Evolutionary conservation across 2,329 filamentous ascomycete genomes (phyloP).

Genomic region (Colletotrichum sansevieriae): DNA sequence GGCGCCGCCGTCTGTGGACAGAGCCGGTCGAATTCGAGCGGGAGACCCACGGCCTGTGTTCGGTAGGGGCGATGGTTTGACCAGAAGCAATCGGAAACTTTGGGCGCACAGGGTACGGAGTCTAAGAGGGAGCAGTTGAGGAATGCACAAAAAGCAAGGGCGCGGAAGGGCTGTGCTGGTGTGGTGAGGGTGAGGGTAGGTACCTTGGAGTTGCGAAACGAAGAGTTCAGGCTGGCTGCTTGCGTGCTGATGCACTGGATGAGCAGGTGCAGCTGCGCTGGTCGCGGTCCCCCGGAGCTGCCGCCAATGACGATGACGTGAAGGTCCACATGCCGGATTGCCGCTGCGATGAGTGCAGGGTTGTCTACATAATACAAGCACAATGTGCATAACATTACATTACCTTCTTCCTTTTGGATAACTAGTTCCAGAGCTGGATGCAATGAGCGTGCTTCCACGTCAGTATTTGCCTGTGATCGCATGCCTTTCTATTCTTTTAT

Average conservation of each 20-base stretch:
- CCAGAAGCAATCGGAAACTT: constrained; percentile 31
- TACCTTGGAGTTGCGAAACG: constrained; percentile 30
- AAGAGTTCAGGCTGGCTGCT: constrained; percentile 24
- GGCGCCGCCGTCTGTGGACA: constrained; percentile 20
- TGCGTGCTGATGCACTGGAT: constrained; percentile 16
- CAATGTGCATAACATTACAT: constrained; percentile 10
- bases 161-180: constrained; percentile 4
- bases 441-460: background rate
- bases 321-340: constrained; percentile 37
- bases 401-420: background rate
- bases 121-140: constrained; percentile 26
- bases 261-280: constrained; percentile 27
- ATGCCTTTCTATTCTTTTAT: background rate
- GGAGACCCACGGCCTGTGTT: constrained; percentile 28
- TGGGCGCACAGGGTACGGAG: constrained; percentile 36
- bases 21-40: constrained; percentile 19
- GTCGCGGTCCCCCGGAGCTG: constrained; percentile 29
- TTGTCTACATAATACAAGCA: constrained; percentile 1
- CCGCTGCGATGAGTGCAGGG: constrained; percentile 17
- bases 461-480: constrained; percentile 35
- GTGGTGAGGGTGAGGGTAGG: constrained; percentile 4
- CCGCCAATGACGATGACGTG: constrained; percentile 40
- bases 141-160: constrained; percentile 32
- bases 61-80: constrained; percentile 34
- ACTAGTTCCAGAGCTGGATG: background rate